A percentile compares a stretch with the other conserved stretches of the same genome.
Conservation (phyloP, 305 asterid genomes). For the Withania somnifera region DNA sequence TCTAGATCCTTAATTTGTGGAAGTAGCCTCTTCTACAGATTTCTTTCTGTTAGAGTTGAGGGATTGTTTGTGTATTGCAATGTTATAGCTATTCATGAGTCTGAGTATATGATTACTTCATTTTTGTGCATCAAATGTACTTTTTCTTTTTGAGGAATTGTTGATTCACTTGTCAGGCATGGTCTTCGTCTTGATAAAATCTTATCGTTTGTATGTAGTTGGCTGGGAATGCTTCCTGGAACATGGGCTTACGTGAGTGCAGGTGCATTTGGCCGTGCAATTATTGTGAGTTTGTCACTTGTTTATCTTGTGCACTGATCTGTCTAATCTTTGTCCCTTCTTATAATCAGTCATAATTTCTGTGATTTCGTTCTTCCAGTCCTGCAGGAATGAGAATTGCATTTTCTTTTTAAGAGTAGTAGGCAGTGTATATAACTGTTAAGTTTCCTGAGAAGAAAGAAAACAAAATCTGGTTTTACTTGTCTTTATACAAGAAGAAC, state of each 20-base stretch:
- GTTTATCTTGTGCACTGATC: background rate
- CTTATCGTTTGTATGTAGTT: slow-evolving; percentile 33
- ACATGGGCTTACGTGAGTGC: slow-evolving; percentile 98
- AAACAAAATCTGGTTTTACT: too few relatives aligned
- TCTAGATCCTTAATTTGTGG: background rate
- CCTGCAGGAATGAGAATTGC: background rate
- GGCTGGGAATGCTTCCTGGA: slow-evolving; percentile 99
- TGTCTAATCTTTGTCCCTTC: background rate
- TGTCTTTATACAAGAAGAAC: too few relatives aligned
- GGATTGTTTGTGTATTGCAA: background rate
- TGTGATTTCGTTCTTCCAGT: background rate
- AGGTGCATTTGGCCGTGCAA: slow-evolving; percentile 92
- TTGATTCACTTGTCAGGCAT: background rate
- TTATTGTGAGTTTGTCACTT: slow-evolving; percentile 50
- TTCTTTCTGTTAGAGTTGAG: background rate
- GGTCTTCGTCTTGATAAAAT: background rate
- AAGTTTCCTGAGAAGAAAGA: too few relatives aligned
- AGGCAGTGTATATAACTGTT: background rate
- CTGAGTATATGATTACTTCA: background rate
- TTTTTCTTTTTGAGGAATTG: background rate
- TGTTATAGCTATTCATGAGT: background rate
- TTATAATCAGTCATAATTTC: background rate
- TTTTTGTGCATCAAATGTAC: background rate
- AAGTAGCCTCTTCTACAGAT: background rate
- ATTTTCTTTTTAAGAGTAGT: background rate